phyloP scores from a whole-genome alignment of 2,329 filamentous ascomycete species.

The Trichoderma oligosporum region DNA sequence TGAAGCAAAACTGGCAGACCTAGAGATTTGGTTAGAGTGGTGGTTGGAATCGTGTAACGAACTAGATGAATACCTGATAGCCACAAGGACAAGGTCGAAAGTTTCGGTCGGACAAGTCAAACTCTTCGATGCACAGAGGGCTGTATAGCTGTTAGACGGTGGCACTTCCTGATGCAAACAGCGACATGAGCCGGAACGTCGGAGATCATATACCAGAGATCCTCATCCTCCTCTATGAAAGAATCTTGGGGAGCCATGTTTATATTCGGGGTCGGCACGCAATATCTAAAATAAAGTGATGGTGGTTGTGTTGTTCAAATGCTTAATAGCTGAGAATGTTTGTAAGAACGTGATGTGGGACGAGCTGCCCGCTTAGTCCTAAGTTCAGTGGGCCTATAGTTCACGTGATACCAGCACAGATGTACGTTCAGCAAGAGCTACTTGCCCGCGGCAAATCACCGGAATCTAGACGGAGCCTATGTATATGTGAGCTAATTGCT shows the following conservation, averaged over 20 bases:
- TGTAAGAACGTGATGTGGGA: slow-evolving; percentile 20
- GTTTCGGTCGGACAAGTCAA: slow-evolving; percentile 95
- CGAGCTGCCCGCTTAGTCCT: slow-evolving; percentile 19
- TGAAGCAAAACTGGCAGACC: slow-evolving; percentile 99
- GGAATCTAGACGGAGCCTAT: not conserved
- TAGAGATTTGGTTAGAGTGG: slow-evolving; percentile 35
- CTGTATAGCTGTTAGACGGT: slow-evolving; percentile 45
- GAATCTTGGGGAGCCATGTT: slow-evolving; percentile 65
- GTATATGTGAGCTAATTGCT: slow-evolving; percentile 7
- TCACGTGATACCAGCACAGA: slow-evolving; percentile 25
- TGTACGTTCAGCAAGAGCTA: too few relatives aligned
- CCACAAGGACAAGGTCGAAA: slow-evolving; percentile 96
- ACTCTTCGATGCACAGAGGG: slow-evolving; percentile 97
- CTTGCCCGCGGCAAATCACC: slow-evolving; percentile 9
- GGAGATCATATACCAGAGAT: slow-evolving; percentile 56
- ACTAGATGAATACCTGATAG: slow-evolving; percentile 70
- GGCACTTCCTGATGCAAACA: slow-evolving; percentile 20
- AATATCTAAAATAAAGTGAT: slow-evolving; percentile 12
- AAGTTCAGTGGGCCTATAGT: not conserved
- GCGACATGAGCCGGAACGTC: slow-evolving; percentile 6
- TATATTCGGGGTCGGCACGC: not conserved
- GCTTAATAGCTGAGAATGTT: slow-evolving; percentile 25
- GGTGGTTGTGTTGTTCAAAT: slow-evolving; percentile 11
- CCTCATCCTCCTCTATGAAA: slow-evolving; percentile 69
- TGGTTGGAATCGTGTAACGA: not conserved